These are phyloP conservation scores for Hypomyces perniciosus DNA, from an alignment of 2,329 filamentous ascomycete genomes.

Conservation along the genomic window DNA sequence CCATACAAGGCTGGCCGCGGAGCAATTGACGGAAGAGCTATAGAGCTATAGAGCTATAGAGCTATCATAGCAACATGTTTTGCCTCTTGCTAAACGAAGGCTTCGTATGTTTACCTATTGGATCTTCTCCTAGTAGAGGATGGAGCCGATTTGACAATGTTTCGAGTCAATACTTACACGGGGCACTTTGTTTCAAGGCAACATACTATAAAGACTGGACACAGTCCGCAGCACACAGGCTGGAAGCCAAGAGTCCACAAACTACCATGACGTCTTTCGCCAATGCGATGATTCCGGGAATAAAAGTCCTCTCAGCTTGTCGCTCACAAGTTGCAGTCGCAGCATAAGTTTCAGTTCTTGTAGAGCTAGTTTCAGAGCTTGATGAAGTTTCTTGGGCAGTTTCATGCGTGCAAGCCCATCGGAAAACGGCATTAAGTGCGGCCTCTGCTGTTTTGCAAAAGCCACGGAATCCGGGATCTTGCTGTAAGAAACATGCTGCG, in stretches of 20 bases:
- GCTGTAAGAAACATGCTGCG: no score
- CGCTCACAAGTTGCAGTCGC: neutral
- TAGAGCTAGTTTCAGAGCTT: constrained; percentile 5
- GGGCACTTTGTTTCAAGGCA: no score
- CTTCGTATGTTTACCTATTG: no score
- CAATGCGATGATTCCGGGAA: constrained; percentile 8
- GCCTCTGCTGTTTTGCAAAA: no score
- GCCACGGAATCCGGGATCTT: no score
- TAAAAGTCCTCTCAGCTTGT: neutral
- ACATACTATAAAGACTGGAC: neutral
- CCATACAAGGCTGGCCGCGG: constrained; percentile 18
- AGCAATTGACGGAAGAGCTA: constrained; percentile 23
- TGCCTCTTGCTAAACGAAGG: no score
- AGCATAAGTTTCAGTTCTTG: constrained; percentile 1
- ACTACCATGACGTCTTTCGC: constrained; percentile 1
- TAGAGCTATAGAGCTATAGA: constrained; percentile 24
- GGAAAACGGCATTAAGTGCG: constrained; percentile 2
- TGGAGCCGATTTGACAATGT: no score
- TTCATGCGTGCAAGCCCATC: neutral
- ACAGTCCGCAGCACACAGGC: no score
- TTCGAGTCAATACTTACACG: no score
- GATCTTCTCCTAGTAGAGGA: no score
- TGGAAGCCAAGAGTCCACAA: no score
- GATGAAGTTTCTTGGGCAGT: constrained; percentile 3
- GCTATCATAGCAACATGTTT: neutral